Evolutionary conservation across 495 filamentous ascomycete species (phyloP), one percentile per base, ranked within the genome.

Genomic region (Xylaria acuta): DNA sequence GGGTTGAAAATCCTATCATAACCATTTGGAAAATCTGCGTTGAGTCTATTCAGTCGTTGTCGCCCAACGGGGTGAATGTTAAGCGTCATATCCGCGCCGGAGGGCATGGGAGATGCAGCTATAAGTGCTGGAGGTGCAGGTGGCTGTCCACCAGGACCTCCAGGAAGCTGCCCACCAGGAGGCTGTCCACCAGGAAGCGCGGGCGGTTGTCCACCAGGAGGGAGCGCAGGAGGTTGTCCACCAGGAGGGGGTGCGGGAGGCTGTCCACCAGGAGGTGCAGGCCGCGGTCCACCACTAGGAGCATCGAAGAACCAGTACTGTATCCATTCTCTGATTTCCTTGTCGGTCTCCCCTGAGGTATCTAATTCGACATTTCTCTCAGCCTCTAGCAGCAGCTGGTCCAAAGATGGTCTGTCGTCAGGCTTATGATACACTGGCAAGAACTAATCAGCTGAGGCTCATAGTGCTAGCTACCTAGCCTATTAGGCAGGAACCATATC

Each of bases 361-460:
- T 20, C 59, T 0, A 8, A 3, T 5, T 25, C 40, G 6, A 45
- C 6, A 5, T 60, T 73, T 0, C 18, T 11, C 27, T 45, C 27
- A 3, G 75, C 75, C 40, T 75, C 45, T n/a, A 27, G 7, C 22
- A 75, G 34, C 7, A 75, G 70, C 0, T 36, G 20, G 0, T 14
- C n/a, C n/a, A 76, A 63, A 4, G 20, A 43, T 56, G 76, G 76
- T 7, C 76, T 72, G 22, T 78, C 70, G 1, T 38, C 53, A 12
- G 76, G 76, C 9, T 60, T 40, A 53, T 78, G 74, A 45, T 76
- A 76, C 74, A 78, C 70, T 72, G 14, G 53, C 32, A 47, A 36
- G 30, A 41, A 20, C 32, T 5, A 11, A 32, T 56, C 9, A 64
- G 34, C 11, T 5, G 36, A 0, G 6, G 25, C 45, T 62, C 27